Evolutionary conservation across 2,329 filamentous ascomycete genomes (phyloP).

Genomic region (Fusarium guadeloupense): DNA sequence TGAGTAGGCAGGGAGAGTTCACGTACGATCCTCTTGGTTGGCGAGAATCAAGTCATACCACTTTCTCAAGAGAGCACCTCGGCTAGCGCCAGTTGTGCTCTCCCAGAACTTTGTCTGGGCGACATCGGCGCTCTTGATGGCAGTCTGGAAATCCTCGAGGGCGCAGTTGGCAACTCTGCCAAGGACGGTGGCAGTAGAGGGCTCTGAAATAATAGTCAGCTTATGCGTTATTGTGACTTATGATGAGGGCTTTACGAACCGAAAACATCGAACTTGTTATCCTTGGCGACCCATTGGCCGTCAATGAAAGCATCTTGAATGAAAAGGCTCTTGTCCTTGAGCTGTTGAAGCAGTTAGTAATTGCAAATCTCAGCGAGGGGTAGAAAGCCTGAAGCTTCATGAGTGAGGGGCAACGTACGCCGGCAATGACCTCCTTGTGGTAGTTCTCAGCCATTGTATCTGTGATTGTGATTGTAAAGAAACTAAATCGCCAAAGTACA

Average conservation of each 20-base stretch:
- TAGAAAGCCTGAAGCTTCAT: too few species aligned
- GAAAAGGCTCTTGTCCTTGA: slow-evolving; percentile 43
- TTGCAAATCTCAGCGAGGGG: background rate
- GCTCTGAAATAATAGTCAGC: slow-evolving; percentile 30
- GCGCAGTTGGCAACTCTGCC: slow-evolving; percentile 42
- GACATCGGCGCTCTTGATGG: slow-evolving; percentile 41
- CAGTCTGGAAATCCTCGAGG: slow-evolving; percentile 41
- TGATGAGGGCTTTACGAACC: slow-evolving; percentile 28
- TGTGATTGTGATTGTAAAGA: slow-evolving; percentile 6
- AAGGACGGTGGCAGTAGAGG: slow-evolving; percentile 42
- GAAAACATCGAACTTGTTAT: slow-evolving; percentile 45
- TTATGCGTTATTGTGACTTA: background rate
- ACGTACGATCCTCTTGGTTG: slow-evolving; percentile 43
- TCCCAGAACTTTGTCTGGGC: slow-evolving; percentile 42
- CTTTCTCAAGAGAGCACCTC: slow-evolving; percentile 42
- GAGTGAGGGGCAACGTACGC: slow-evolving; percentile 37
- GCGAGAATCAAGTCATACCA: slow-evolving; percentile 43
- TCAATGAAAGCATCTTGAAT: slow-evolving; percentile 44
- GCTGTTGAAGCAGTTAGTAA: slow-evolving; percentile 33
- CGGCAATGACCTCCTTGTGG: slow-evolving; percentile 43
- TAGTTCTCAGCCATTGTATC: slow-evolving; percentile 42
- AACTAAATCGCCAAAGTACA: slow-evolving; percentile 17
- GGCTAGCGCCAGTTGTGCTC: slow-evolving; percentile 41
- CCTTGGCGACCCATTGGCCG: slow-evolving; percentile 42
- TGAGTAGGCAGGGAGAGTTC: background rate